A percentile compares a stretch with the other conserved stretches of the same genome.
phyloP scores from a whole-genome alignment of 441 rosid species.

The Gossypium lobatum region DNA sequence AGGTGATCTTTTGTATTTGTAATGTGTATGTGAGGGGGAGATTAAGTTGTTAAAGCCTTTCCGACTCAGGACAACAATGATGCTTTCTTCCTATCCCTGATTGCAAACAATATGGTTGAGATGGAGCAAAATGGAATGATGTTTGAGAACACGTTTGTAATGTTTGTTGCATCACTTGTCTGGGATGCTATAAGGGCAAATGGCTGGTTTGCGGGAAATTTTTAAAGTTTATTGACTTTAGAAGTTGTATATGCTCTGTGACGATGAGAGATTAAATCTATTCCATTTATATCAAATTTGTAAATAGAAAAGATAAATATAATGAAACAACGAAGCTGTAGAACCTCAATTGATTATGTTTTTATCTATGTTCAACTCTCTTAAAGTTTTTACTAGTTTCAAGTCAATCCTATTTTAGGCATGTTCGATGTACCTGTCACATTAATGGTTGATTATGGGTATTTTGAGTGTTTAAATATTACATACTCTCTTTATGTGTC shows the following conservation, averaged over 20 bases:
- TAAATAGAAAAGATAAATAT: not conserved
- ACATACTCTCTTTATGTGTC: not conserved
- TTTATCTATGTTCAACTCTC: not conserved
- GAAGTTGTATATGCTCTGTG: not conserved
- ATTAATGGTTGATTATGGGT: not conserved
- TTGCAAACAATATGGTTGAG: not conserved
- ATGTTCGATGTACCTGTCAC: not conserved
- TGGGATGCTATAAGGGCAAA: not conserved
- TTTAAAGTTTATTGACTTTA: not conserved
- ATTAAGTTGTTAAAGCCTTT: not conserved
- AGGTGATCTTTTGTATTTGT: not conserved
- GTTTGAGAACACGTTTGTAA: not conserved
- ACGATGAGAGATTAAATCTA: not conserved
- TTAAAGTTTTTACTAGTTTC: not conserved
- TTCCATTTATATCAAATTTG: not conserved
- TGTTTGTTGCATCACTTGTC: not conserved
- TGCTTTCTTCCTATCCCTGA: not conserved
- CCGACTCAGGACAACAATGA: not conserved
- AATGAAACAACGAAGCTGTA: not conserved
- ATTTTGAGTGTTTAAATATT: not conserved
- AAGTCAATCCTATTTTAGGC: not conserved
- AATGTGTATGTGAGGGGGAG: not conserved
- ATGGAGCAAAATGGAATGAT: not conserved
- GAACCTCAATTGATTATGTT: not conserved
- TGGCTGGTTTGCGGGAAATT: not conserved